Conservation (phyloP, 2,329 filamentous ascomycete genomes). For the Aspergillus brunneoviolaceus region DNA sequence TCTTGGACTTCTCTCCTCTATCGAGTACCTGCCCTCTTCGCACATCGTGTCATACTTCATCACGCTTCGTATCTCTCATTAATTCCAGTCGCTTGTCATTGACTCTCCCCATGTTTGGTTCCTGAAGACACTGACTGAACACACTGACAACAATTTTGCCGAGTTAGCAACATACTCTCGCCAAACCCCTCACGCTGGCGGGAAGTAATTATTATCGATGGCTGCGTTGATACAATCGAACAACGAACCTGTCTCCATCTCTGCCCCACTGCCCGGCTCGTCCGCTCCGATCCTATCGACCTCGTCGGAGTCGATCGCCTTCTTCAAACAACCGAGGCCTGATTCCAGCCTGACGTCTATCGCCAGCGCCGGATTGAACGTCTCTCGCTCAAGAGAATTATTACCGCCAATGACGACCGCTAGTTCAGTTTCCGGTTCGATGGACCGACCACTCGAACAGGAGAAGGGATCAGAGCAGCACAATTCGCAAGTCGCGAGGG, state of each 20-base stretch:
- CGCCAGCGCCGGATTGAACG: conserved; percentile 44
- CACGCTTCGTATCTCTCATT: not conserved
- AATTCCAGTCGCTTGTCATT: not conserved
- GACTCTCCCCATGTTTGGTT: not conserved
- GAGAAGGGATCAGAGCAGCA: conserved; percentile 36
- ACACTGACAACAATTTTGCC: conserved; percentile 37
- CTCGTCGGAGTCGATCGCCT: conserved; percentile 32
- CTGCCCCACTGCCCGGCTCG: conserved; percentile 34
- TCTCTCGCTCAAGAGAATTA: conserved; percentile 38
- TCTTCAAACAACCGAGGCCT: conserved; percentile 38
- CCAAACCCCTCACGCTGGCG: conserved; percentile 33
- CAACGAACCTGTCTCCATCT: conserved; percentile 41
- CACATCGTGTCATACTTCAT: not conserved
- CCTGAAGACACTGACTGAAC: conserved; percentile 27
- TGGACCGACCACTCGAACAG: conserved; percentile 31
- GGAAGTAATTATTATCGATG: conserved; percentile 39
- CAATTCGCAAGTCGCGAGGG: conserved; percentile 43
- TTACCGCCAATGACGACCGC: conserved; percentile 43
- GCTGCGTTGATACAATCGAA: conserved; percentile 44
- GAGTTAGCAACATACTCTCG: conserved; percentile 34
- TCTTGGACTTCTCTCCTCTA: not conserved
- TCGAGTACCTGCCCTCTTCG: not conserved
- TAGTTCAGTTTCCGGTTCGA: conserved; percentile 58
- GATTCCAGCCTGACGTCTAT: conserved; percentile 43
- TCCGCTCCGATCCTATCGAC: conserved; percentile 31